phyloP scores from a whole-genome alignment of 345 rosid genomes.

The Citrus sp. region DNA sequence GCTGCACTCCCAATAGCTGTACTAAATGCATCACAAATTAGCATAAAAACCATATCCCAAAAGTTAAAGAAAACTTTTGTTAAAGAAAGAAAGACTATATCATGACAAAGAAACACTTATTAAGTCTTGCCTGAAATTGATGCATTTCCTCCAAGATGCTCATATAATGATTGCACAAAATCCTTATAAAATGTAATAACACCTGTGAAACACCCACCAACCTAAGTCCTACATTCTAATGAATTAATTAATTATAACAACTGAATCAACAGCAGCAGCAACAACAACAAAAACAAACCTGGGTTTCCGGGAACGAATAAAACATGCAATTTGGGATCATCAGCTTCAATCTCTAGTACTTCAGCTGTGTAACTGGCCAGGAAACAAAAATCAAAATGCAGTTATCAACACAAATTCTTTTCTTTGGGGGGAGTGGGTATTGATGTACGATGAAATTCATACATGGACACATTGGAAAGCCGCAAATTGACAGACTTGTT shows the following conservation, averaged over 20 bases:
- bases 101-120: background rate
- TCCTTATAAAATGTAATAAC: slow-evolving; percentile 70
- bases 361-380: slow-evolving; percentile 56
- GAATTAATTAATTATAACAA: slow-evolving; percentile 1
- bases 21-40: slow-evolving; percentile 13
- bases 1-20: slow-evolving; percentile 72
- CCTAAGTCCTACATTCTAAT: background rate
- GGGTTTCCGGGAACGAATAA: slow-evolving; percentile 88
- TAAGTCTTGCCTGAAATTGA: slow-evolving; percentile 48
- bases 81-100: background rate
- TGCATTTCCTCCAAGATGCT: slow-evolving; percentile 58
- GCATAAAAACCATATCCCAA: slow-evolving; percentile 4
- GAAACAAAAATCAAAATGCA: slow-evolving; percentile 6
- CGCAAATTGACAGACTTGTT: slow-evolving; percentile 41
- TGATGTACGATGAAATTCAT: background rate
- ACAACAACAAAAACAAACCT: slow-evolving; percentile 32
- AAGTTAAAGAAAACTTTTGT: background rate
- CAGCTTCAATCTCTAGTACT: slow-evolving; percentile 64
- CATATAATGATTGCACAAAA: slow-evolving; percentile 65
- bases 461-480: slow-evolving; percentile 68
- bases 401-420: background rate
- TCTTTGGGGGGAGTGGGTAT: background rate
- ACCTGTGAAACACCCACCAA: slow-evolving; percentile 40
- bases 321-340: slow-evolving; percentile 55
- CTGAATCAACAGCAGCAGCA: background rate